These are phyloP conservation scores for Cryomyces antarcticus DNA, from an alignment of 495 filamentous ascomycete species.

Conservation along the genomic window DNA sequence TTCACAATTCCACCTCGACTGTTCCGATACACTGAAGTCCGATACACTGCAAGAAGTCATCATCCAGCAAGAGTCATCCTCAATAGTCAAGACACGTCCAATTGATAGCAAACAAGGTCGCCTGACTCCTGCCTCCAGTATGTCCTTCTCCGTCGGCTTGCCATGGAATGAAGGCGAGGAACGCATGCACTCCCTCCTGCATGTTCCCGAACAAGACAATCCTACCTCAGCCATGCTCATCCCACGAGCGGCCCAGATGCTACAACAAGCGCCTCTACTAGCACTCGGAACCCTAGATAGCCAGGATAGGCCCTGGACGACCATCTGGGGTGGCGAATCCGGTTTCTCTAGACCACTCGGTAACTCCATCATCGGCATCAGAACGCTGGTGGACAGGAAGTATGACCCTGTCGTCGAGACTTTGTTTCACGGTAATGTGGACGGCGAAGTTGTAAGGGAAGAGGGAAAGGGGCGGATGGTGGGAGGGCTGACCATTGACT, in stretches of 20 bases:
- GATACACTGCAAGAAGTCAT: no score
- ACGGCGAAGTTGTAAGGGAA: constrained; percentile 21
- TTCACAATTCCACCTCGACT: no score
- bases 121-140: constrained; percentile 4
- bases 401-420: constrained; percentile 45
- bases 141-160: constrained; percentile 24
- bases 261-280: constrained; percentile 38
- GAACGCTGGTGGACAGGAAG: constrained; percentile 31
- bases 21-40: no score
- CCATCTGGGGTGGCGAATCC: constrained; percentile 48
- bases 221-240: constrained; percentile 39
- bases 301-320: constrained; percentile 48
- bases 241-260: constrained; percentile 28
- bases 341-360: constrained; percentile 42
- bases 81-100: no score
- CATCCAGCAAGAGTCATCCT: no score
- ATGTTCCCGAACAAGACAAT: constrained; percentile 30
- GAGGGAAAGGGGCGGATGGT: constrained; percentile 25
- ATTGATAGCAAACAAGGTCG: no score
- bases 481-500: constrained; percentile 41
- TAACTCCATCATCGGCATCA: constrained; percentile 35
- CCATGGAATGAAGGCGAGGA: constrained; percentile 34
- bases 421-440: constrained; percentile 24
- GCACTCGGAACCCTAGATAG: constrained; percentile 50
- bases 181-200: constrained; percentile 26